Evolutionary conservation across 371 early-diverging fungal species (phyloP), one percentile per base, ranked within the genome.

Genomic region (Choanephora cucurbitarum): DNA sequence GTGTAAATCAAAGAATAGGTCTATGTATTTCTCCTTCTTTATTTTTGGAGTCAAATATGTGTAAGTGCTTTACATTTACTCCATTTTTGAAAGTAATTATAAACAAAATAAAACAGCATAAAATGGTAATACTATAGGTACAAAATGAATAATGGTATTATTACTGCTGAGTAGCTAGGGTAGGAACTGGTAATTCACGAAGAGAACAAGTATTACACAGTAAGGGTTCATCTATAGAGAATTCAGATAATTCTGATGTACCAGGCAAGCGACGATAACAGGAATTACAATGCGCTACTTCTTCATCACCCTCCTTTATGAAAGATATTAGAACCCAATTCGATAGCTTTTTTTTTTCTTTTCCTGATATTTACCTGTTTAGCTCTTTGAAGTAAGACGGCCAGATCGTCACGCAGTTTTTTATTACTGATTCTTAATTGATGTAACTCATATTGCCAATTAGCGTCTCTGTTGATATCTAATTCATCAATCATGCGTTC

Each of bases 361-460:
- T 15, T 31, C 14, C 13, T n/a, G 10, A 5, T 8, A 0, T 18
- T 46, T 52, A 57, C 62, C 53, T 67, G 22, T 49, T 58, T 67
- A 4, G 67, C 67, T 14, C 34, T 46, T 52, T 49, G 41, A 11
- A 67, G 23, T 6, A 73, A 49, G 0, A 40, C 32, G 7, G 64
- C 61, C 1, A 80, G 28, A 19, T 77, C 70, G 18, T 64, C 70
- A 1, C 73, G 50, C 31, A 80, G 22, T 21, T 67, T 61, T 7
- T 68, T 68, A 54, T 80, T 80, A n/a, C 57, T 58, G 22, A 75
- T 67, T 4, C 79, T 60, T 17, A 79, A 52, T 53, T 79, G 76
- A 58, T 79, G 77, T 39, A 79, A n/a, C 48, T 79, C 79, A 49
- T 76, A 79, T 44, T 79, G 76, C 79, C 79, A 79, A 49, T 68